Percentiles rank a stretch among this genome's conserved stretches.
Evolutionary conservation across 1,284 basidiomycete species (phyloP).

Genomic region (Sparassis latifolia): DNA sequence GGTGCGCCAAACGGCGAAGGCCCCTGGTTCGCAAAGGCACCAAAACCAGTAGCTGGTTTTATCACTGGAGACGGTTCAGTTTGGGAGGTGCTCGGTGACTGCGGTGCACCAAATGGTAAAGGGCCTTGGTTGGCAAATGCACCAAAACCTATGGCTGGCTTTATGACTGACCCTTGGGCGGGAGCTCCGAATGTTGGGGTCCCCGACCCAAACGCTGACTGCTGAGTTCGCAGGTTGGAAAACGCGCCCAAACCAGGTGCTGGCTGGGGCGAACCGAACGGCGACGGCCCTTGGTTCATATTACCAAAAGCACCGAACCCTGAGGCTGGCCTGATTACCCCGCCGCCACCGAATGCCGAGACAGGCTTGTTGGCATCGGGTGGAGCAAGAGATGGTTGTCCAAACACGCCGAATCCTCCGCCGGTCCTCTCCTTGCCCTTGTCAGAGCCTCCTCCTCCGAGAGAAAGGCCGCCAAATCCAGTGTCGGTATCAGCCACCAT

Average conservation of each 20-base stretch:
- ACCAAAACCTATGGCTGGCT: conserved; percentile 31
- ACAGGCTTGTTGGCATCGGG: too few relatives aligned
- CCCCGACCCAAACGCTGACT: too few relatives aligned
- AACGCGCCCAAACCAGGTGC: too few relatives aligned
- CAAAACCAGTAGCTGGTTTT: conserved; percentile 36
- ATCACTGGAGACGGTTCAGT: conserved; percentile 14
- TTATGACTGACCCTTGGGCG: too few relatives aligned
- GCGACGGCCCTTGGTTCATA: too few relatives aligned
- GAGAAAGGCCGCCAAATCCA: conserved; percentile 29
- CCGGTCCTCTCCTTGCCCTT: conserved; percentile 12
- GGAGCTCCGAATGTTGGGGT: too few relatives aligned
- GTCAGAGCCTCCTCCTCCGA: conserved; percentile 22
- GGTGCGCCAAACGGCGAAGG: conserved; percentile 12
- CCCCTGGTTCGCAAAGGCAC: conserved; percentile 28
- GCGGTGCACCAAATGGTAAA: conserved; percentile 12
- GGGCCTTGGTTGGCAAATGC: conserved; percentile 26
- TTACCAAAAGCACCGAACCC: too few relatives aligned
- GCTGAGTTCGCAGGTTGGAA: too few relatives aligned
- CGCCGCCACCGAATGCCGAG: too few relatives aligned
- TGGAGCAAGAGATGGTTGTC: conserved; percentile 7
- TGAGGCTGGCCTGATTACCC: too few relatives aligned
- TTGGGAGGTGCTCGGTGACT: too few relatives aligned
- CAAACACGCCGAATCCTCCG: conserved; percentile 25
- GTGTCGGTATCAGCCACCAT: conserved; percentile 16
- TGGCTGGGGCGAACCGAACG: too few relatives aligned